These are phyloP conservation scores for Coniochaeta sp. DNA, from an alignment of 2,329 filamentous ascomycete genomes.

Conservation along the genomic window DNA sequence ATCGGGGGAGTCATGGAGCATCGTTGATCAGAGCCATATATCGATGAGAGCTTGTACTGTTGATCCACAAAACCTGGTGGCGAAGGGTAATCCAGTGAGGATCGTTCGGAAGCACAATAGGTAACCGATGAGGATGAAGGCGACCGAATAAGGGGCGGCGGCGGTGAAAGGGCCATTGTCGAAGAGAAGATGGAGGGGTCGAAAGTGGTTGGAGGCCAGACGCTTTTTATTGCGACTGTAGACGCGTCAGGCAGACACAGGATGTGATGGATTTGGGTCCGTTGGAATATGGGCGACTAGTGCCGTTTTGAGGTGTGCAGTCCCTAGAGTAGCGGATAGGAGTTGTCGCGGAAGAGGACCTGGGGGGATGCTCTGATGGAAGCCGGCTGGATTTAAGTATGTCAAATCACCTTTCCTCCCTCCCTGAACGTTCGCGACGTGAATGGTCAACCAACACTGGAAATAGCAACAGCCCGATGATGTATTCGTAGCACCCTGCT, in stretches of 20 bases:
- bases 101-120: constrained; percentile 33
- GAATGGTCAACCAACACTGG: not conserved
- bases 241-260: not conserved
- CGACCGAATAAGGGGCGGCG: constrained; percentile 35
- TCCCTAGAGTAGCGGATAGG: not conserved
- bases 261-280: not conserved
- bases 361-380: not conserved
- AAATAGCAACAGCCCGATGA: not conserved
- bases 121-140: constrained; percentile 35
- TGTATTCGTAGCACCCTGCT: not conserved
- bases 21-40: constrained; percentile 29
- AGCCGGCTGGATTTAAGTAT: not conserved
- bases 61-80: constrained; percentile 35
- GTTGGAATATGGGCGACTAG: not conserved
- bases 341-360: not conserved
- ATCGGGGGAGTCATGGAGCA: constrained; percentile 29
- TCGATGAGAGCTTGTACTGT: constrained; percentile 33
- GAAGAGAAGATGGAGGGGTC: not conserved
- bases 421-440: not conserved
- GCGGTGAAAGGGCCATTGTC: constrained; percentile 41
- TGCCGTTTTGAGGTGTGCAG: not conserved
- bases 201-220: not conserved
- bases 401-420: not conserved
- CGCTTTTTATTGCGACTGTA: not conserved
- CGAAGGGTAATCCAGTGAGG: constrained; percentile 37